Conservation (phyloP, 2,329 filamentous ascomycete genomes). For the Fusarium fracticaudum region DNA sequence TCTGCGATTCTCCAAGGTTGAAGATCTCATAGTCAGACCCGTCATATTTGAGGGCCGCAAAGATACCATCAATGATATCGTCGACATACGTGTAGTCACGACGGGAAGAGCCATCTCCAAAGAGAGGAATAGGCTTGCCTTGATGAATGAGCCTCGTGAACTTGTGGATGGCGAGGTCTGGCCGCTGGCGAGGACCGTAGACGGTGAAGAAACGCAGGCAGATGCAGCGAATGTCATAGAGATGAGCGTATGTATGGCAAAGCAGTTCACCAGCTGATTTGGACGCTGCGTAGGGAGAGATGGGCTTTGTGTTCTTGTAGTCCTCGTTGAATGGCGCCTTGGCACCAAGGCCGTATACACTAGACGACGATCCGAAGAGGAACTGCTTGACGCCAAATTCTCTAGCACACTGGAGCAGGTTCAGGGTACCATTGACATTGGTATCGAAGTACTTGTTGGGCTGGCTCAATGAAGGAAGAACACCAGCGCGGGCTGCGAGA, state of each 20-base stretch:
- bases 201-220: constrained; percentile 17
- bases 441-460: constrained; percentile 6
- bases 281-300: constrained; percentile 5
- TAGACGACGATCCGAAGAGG: constrained; percentile 12
- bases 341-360: constrained; percentile 1
- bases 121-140: constrained; percentile 3
- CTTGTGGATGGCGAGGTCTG: constrained; percentile 13
- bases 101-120: not conserved
- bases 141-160: constrained; percentile 16
- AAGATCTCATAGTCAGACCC: not conserved
- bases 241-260: constrained; percentile 10
- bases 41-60: not conserved
- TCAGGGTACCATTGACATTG: constrained; percentile 11
- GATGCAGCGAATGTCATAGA: constrained; percentile 7
- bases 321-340: constrained; percentile 7
- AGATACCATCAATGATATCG: constrained; percentile 4
- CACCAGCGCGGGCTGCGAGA: constrained; percentile 9
- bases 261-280: not conserved
- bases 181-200: constrained; percentile 5
- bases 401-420: constrained; percentile 1
- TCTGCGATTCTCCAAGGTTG: constrained; percentile 20
- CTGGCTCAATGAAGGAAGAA: not conserved
- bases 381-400: constrained; percentile 10
- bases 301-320: not conserved
- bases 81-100: constrained; percentile 13